Base-by-base conservation (phyloP, 2,329 filamentous ascomycete genomes). In the Allantophomopsis cytisporea region DNA sequence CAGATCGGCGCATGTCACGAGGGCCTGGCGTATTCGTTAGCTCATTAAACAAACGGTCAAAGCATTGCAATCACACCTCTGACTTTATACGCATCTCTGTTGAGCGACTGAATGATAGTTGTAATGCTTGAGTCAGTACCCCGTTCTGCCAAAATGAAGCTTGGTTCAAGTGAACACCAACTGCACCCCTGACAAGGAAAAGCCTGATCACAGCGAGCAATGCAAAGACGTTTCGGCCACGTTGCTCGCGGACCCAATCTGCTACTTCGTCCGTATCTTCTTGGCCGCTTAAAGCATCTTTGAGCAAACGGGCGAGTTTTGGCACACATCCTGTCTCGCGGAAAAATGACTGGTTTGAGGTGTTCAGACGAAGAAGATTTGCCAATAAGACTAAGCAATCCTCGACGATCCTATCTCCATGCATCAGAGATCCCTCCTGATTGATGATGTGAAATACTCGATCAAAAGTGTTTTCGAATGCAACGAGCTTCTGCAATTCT, bases 391-490 rank as follows among this genome's bases (percentile, higher is more conserved):
- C 89, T 15, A 98, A 66, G 50, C 88, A 95, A 58, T 98, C 91
- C 59, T 96, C 89, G 3, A 95, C 83, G 11, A 84, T 74, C 44
- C 89, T 81, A 33, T 84, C 86, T 13, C 91, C 91, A 50, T 93
- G 80, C 4, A 70, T 71, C 35, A 98, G 64, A 2, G 80, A 82
- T 0, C 91, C 91, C 52, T 98, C 91, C 1, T 70, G 66, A 47
- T 80, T 73, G 39, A 98, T 83, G 39, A 96, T 79, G 35, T 69
- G 69, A 56, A 96, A 95, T 18, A 93, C 66, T 34, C 81, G 78
- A 44, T 91, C 86, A 51, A 95, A 96, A 0, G 88, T 85, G 66
- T 86, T 89, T 53, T 95, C 87, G 49, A 95, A 96, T 0, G 87
- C 91, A 17, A 96, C 88, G 2, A 96, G 71, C 58, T 96, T 96